These are phyloP conservation scores for Achaetomiella virescens DNA, from an alignment of 495 filamentous ascomycete genomes.

Conservation along the genomic window DNA sequence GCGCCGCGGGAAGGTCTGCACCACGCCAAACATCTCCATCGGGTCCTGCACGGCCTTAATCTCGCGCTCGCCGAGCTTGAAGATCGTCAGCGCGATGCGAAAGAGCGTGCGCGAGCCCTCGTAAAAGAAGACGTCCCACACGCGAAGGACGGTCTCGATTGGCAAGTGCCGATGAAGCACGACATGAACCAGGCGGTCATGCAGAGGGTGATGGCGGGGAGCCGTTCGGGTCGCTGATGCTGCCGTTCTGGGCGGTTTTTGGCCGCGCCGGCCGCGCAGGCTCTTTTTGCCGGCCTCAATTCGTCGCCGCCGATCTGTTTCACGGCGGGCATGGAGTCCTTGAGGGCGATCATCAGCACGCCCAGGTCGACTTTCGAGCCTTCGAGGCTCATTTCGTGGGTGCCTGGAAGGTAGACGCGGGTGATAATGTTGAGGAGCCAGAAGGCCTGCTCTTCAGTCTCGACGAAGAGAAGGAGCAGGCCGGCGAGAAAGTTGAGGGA, in stretches of 20 bases:
- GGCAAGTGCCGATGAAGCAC: conserved; percentile 89
- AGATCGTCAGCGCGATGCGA: conserved; percentile 82
- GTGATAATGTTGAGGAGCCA: conserved; percentile 94
- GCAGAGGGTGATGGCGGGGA: conserved; percentile 87
- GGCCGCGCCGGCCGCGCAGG: conserved; percentile 24
- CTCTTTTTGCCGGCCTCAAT: conserved; percentile 42
- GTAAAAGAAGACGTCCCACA: conserved; percentile 96
- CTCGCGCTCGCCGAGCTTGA: conserved; percentile 81
- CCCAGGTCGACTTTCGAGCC: conserved; percentile 92
- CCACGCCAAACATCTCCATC: conserved; percentile 94
- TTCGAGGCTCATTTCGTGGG: conserved; percentile 86
- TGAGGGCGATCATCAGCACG: conserved; percentile 79
- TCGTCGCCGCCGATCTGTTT: conserved; percentile 76
- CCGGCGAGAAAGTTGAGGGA: conserved; percentile 97
- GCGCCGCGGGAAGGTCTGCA: conserved; percentile 79
- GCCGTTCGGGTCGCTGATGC: conserved; percentile 39
- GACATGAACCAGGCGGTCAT: conserved; percentile 99
- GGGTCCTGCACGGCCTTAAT: conserved; percentile 76
- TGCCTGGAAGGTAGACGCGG: conserved; percentile 78
- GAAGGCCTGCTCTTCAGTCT: conserved; percentile 82
- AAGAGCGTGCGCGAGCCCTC: conserved; percentile 96
- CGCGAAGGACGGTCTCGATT: conserved; percentile 80
- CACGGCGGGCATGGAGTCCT: conserved; percentile 78
- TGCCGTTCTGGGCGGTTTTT: conserved; percentile 12
- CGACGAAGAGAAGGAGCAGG: conserved; percentile 84